Evolutionary conservation across 202 grass and related monocot genomes (phyloP), one percentile per base, ranked within the genome.

Genomic region (Schoenoplectus triqueter): DNA sequence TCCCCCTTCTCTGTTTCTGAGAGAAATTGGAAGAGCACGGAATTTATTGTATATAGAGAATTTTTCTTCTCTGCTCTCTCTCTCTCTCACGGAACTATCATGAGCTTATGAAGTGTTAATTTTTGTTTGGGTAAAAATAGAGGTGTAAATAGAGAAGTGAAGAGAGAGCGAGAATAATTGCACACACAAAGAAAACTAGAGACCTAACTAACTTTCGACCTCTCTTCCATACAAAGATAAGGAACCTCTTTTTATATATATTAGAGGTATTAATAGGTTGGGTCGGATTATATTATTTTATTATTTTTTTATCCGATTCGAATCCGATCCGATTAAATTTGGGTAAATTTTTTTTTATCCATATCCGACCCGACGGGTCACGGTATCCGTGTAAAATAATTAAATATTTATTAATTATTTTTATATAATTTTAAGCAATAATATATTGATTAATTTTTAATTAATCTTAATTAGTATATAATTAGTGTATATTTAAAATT

Each of bases 131-230:
- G 17, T 48, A 55, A 70, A 48, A 69, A 13, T 54, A 46, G n/a
- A n/a, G n/a, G 54, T 83, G 57, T 83, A 70, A 70, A 83, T 69
- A 83, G 64, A 68, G 63, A 54, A 50, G 65, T 39, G 14, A 10
- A 51, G 10, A 81, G 40, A 69, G 64, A 54, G 79, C 55, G 59
- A 66, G 55, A 66, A 82, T 49, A 69, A 39, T 64, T 69, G 5
- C 59, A 22, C 13, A 83, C 81, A 70, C 81, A 48, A 83, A 83
- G 81, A 83, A 59, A 83, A 69, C 66, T 70, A 68, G 64, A 55
- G 66, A 83, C 81, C 79, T 82, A 82, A 80, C 45, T 48, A 41
- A 20, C 46, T 48, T 2, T 52, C 74, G 14, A 13, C 55, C 74
- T 75, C 68, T 71, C 67, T 62, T 73, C 40, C 31, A 52, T 59